A percentile compares a stretch with the other conserved stretches of the same genome.
phyloP scores from a whole-genome alignment of 441 rosid species.

The Iberis amara region DNA sequence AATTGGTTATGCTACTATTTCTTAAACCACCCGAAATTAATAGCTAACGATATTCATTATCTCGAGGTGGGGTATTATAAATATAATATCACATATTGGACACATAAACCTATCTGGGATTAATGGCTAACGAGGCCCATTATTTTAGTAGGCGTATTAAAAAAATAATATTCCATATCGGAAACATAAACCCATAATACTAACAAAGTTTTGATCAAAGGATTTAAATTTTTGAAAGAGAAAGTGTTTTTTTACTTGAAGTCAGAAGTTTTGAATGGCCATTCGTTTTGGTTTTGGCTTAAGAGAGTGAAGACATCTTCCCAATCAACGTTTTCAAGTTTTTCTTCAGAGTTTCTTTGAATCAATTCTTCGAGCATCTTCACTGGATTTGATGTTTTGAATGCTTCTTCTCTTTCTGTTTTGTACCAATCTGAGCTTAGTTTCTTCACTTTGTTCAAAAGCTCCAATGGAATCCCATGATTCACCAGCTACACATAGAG shows the following conservation, averaged over 20 bases:
- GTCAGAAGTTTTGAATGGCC: conserved; percentile 56
- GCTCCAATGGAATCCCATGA: conserved; percentile 69
- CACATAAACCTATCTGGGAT: too few relatives aligned
- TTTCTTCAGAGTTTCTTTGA: conserved; percentile 39
- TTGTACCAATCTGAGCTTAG: conserved; percentile 49
- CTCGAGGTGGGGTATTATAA: too few relatives aligned
- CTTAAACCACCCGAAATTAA: too few relatives aligned
- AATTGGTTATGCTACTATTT: too few relatives aligned
- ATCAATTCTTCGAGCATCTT: conserved; percentile 42
- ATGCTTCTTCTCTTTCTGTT: conserved; percentile 64
- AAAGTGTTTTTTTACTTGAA: conserved; percentile 44
- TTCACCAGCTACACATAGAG: conserved; percentile 52
- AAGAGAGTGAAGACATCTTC: conserved; percentile 69
- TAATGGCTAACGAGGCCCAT: too few relatives aligned
- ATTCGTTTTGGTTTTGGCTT: conserved; percentile 42
- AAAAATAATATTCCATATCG: too few relatives aligned
- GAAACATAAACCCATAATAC: too few relatives aligned
- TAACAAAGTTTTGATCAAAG: too few relatives aligned
- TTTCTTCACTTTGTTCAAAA: conserved; percentile 67
- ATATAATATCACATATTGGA: too few relatives aligned
- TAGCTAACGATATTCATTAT: too few relatives aligned
- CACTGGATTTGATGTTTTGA: conserved; percentile 46
- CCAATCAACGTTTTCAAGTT: conserved; percentile 67
- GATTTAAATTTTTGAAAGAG: not conserved
- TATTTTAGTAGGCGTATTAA: too few relatives aligned